Evolutionary conservation across 78 protist genomes (phyloP).

Genomic region (Dictyostelium capitatum): DNA sequence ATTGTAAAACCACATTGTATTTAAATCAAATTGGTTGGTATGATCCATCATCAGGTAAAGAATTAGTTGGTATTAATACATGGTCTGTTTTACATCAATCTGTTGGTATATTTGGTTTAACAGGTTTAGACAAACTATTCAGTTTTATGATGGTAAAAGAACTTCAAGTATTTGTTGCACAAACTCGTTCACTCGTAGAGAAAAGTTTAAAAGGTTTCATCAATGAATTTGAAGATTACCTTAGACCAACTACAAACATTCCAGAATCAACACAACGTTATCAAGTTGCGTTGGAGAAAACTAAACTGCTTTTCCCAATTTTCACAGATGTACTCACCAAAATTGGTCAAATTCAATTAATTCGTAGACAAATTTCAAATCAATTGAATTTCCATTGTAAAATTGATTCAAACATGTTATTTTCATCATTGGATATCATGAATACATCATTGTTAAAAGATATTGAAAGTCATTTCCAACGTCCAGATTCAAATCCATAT

Average conservation of each 20-base stretch:
- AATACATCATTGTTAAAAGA: slow-evolving; percentile 87
- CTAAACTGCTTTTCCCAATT: slow-evolving; percentile 61
- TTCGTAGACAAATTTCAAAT: slow-evolving; percentile 88
- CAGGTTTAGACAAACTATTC: slow-evolving; percentile 90
- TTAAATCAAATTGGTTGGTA: slow-evolving; percentile 87
- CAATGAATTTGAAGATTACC: slow-evolving; percentile 68
- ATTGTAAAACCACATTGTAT: slow-evolving; percentile 83
- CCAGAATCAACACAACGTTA: slow-evolving; percentile 58
- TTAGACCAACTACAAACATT: slow-evolving; percentile 43
- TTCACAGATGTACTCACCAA: slow-evolving; percentile 60
- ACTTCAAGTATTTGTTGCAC: slow-evolving; percentile 79
- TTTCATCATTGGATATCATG: slow-evolving; percentile 81
- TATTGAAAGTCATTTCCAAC: slow-evolving; percentile 87
- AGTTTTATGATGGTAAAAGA: slow-evolving; percentile 92
- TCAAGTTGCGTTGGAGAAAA: slow-evolving; percentile 57
- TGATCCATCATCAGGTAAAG: slow-evolving; percentile 71
- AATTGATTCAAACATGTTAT: slow-evolving; percentile 85
- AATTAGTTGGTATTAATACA: slow-evolving; percentile 84
- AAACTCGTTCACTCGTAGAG: slow-evolving; percentile 63
- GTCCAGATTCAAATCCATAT: slow-evolving; percentile 89
- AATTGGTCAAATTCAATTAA: slow-evolving; percentile 92
- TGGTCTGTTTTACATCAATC: slow-evolving; percentile 74
- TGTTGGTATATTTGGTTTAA: slow-evolving; percentile 88
- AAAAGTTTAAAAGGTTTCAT: slow-evolving; percentile 65
- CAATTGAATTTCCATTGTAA: slow-evolving; percentile 86